These are phyloP conservation scores for Corymbia maculata DNA, from an alignment of 345 rosid genomes.

Conservation along the genomic window DNA sequence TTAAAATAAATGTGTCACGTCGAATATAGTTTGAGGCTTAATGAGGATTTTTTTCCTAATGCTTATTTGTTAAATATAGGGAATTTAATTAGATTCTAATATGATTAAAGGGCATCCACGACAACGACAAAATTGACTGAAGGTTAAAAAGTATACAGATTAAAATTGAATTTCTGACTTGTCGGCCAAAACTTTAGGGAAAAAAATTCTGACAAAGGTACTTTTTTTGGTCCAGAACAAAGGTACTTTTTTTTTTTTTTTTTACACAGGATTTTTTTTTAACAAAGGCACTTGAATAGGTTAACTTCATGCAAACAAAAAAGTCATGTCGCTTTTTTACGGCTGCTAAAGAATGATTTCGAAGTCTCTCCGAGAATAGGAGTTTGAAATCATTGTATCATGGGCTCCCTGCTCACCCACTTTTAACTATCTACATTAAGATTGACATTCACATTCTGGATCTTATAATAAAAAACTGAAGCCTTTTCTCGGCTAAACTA, in stretches of 20 bases:
- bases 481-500: no score
- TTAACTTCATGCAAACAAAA: background rate
- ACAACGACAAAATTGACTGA: background rate
- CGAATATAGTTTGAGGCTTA: fast-evolving
- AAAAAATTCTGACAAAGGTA: background rate
- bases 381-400: background rate
- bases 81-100: background rate
- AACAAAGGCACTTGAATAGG: no score
- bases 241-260: background rate
- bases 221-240: background rate
- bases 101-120: background rate
- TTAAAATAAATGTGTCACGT: no score
- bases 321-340: background rate
- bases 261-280: no score
- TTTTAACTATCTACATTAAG: background rate
- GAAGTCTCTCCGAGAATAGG: background rate
- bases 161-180: background rate
- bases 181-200: background rate
- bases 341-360: no score
- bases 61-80: background rate
- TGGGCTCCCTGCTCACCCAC: background rate
- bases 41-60: fast-evolving
- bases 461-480: no score
- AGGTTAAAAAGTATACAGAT: background rate
- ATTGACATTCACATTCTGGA: background rate